Conservation (phyloP, 441 rosid genomes). For the Corymbia calophylla region DNA sequence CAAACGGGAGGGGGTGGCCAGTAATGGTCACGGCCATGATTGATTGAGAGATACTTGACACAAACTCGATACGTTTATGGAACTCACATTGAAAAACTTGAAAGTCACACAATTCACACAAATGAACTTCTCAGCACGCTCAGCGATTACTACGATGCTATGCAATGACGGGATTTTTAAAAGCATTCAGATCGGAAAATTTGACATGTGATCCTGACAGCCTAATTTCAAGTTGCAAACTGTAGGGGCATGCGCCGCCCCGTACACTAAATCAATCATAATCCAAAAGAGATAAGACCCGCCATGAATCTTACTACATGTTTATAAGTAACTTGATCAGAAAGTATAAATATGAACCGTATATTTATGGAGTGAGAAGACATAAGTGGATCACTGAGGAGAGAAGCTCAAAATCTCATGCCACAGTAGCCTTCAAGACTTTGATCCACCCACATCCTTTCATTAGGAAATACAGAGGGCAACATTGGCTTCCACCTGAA, state of each 20-base stretch:
- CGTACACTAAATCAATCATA: neutral
- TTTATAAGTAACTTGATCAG: neutral
- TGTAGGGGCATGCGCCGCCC: neutral
- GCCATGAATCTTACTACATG: neutral
- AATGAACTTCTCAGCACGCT: neutral
- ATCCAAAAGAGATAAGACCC: neutral
- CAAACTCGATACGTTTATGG: neutral
- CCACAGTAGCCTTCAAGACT: neutral
- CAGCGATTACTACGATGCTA: neutral
- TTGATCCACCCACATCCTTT: neutral
- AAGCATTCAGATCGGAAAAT: neutral
- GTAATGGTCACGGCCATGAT: neutral
- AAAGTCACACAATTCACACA: neutral
- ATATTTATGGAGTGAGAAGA: neutral
- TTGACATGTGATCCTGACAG: neutral
- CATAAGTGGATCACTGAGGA: neutral
- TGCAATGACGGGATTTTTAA: neutral
- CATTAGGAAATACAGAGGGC: neutral
- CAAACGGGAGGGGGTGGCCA: neutral
- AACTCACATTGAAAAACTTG: neutral
- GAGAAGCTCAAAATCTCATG: neutral
- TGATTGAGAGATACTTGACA: neutral
- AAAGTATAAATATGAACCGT: neutral
- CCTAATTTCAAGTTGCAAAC: neutral
- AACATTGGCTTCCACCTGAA: neutral